Evolutionary conservation across 129 eudicot genomes (phyloP), one percentile per base, ranked within the genome.

Genomic region (Gnaphalium uliginosum): DNA sequence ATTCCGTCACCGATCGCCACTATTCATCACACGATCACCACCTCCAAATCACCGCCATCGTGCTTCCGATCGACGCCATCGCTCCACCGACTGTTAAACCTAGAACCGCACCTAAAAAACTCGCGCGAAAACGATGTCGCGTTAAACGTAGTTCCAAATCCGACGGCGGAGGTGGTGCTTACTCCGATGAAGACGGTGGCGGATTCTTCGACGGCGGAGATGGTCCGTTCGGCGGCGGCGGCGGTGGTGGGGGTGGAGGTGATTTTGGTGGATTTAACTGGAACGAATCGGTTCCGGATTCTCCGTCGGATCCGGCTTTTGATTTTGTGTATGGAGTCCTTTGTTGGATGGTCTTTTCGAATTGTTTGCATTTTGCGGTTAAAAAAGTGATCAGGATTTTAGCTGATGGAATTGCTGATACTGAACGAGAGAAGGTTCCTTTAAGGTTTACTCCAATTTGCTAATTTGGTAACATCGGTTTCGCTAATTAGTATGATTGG

Each of bases 271-370:
- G 54, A 59, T 76, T 81, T 27, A 81, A 41, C 0, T 81, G 81
- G 81, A 78, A 81, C 6, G 82, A 76, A 43, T 81, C 81, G 51
- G 73, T 68, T 66, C 81, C 86, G 69, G 74, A 64, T n/a, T 72
- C 82, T n/a, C 78, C 80, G 6, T 64, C 86, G 1, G 86, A 83
- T 83, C 86, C 86, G 56, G 86, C 86, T 13, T 83, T 83, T 74
- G 86, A 83, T 79, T 56, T 78, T 69, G 83, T 83, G 1, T 83
- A 83, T 43, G 72, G 63, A 27, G 78, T 83, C 17, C 74, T 83
- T 43, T 83, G 78, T 17, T 83, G 86, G 86, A 73, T 79, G 19
- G 77, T 83, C 8, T 69, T 83, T 0, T 83, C 83, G 64, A 83
- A 83, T 69, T 83, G 86, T 48, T 69, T 83, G 68, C 86, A 83